These are phyloP conservation scores for Lecanicillium sp. DNA, from an alignment of 2,329 filamentous ascomycete genomes.

Conservation along the genomic window DNA sequence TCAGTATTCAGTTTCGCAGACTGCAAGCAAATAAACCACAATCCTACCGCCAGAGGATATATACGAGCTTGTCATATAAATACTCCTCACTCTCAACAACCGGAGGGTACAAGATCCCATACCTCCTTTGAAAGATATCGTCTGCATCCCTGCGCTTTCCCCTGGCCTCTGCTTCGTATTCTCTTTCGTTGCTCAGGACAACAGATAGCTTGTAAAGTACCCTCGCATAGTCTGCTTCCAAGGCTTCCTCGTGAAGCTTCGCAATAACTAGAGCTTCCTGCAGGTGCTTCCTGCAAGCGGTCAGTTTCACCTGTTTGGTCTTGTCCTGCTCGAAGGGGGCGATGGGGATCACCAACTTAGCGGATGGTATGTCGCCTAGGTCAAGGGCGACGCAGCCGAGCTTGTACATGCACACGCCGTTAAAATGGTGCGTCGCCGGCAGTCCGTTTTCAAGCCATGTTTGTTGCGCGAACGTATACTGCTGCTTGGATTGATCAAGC, in stretches of 20 bases:
- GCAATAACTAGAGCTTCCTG: neutral
- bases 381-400: constrained; percentile 3
- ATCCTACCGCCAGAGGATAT: neutral
- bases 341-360: neutral
- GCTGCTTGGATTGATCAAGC: neutral
- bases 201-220: neutral
- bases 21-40: too few relatives aligned
- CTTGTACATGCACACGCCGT: constrained; percentile 1
- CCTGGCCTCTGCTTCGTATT: neutral
- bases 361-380: neutral
- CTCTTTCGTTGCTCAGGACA: neutral
- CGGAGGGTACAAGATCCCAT: neutral
- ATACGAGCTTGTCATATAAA: neutral
- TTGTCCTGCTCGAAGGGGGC: neutral
- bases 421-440: neutral
- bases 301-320: neutral
- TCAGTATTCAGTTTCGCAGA: too few relatives aligned
- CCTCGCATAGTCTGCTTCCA: neutral
- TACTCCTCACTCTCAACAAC: neutral
- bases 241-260: neutral
- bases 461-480: neutral
- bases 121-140: too few relatives aligned
- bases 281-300: neutral
- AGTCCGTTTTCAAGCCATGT: neutral
- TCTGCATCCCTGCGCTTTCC: too few relatives aligned